A percentile compares a stretch with the other conserved stretches of the same genome.
Conservation (phyloP, 768 basidiomycete species). For the Crepidotus variabilis region DNA sequence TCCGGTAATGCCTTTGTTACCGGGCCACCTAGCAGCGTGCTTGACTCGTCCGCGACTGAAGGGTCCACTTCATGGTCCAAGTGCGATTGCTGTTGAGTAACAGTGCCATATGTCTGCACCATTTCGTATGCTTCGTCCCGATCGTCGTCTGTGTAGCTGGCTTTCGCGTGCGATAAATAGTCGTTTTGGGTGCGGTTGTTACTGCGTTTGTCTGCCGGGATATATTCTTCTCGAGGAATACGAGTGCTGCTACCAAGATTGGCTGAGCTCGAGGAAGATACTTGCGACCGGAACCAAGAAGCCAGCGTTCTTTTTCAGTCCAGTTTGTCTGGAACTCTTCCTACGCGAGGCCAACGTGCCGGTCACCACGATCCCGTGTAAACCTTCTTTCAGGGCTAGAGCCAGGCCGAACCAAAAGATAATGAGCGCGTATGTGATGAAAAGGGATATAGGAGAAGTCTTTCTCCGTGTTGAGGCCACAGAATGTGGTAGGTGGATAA, state of each 20-base stretch:
- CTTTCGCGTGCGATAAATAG: not conserved
- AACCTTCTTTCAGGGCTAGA: not conserved
- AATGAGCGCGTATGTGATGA: not conserved
- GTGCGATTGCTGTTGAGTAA: slow-evolving; percentile 30
- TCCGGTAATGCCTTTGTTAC: slow-evolving; percentile 31
- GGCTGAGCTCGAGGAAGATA: not conserved
- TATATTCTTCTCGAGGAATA: slow-evolving; percentile 1
- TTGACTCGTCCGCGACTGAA: slow-evolving; percentile 40
- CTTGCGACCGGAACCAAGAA: not conserved
- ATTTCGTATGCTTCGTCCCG: slow-evolving; percentile 48
- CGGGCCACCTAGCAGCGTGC: slow-evolving; percentile 56
- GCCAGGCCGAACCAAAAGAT: not conserved
- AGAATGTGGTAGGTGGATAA: no score
- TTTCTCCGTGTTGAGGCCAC: no score
- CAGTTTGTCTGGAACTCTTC: not conserved
- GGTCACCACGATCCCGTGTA: not conserved
- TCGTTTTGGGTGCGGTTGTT: not conserved
- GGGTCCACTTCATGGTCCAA: slow-evolving; percentile 10
- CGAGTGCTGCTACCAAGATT: not conserved
- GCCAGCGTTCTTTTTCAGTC: not conserved
- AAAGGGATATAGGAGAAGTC: no score
- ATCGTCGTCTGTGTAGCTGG: slow-evolving; percentile 4
- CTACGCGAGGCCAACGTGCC: not conserved
- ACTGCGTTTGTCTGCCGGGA: not conserved
- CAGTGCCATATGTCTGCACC: slow-evolving; percentile 68